Conservation (phyloP, 2,329 filamentous ascomycete genomes). For the Myriangium duriaei region DNA sequence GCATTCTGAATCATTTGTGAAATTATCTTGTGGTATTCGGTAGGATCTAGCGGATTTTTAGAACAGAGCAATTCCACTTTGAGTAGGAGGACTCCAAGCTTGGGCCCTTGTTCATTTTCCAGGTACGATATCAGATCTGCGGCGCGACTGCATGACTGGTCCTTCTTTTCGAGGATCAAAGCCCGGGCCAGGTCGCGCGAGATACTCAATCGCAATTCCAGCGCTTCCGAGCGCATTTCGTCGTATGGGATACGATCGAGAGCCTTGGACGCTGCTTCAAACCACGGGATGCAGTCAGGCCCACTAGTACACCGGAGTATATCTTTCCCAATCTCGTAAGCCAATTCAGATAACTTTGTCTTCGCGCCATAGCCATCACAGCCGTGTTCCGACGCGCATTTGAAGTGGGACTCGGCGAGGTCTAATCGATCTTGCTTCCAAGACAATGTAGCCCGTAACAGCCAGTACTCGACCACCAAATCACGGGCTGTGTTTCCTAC, state of each 20-base stretch:
- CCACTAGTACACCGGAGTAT: slow-evolving; percentile 42
- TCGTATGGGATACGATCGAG: slow-evolving; percentile 45
- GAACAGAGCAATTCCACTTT: slow-evolving; percentile 53
- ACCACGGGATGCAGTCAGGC: slow-evolving; percentile 54
- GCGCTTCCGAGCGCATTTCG: slow-evolving; percentile 43
- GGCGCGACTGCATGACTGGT: slow-evolving; percentile 39
- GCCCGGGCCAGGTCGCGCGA: slow-evolving; percentile 39
- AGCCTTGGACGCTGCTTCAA: slow-evolving; percentile 52
- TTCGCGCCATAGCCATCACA: slow-evolving; percentile 20
- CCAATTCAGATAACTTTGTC: slow-evolving; percentile 54
- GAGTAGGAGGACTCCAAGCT: slow-evolving; percentile 53
- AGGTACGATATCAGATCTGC: slow-evolving; percentile 47
- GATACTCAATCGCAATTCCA: slow-evolving; percentile 54
- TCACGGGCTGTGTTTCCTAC: slow-evolving; percentile 21
- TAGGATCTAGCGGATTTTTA: slow-evolving; percentile 23
- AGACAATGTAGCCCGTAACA: slow-evolving; percentile 55
- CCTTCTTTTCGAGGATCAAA: neutral
- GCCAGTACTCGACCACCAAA: slow-evolving; percentile 50
- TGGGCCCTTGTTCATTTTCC: slow-evolving; percentile 51
- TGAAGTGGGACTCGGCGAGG: slow-evolving; percentile 66
- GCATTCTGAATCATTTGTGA: slow-evolving; percentile 48
- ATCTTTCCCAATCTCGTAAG: slow-evolving; percentile 60
- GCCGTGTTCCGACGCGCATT: slow-evolving; percentile 32
- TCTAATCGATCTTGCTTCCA: slow-evolving; percentile 64
- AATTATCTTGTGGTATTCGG: slow-evolving; percentile 40